Evolutionary conservation across 2,329 filamentous ascomycete species (phyloP), one percentile per base, ranked within the genome.

Genomic region (Aspergillaceae sp.): DNA sequence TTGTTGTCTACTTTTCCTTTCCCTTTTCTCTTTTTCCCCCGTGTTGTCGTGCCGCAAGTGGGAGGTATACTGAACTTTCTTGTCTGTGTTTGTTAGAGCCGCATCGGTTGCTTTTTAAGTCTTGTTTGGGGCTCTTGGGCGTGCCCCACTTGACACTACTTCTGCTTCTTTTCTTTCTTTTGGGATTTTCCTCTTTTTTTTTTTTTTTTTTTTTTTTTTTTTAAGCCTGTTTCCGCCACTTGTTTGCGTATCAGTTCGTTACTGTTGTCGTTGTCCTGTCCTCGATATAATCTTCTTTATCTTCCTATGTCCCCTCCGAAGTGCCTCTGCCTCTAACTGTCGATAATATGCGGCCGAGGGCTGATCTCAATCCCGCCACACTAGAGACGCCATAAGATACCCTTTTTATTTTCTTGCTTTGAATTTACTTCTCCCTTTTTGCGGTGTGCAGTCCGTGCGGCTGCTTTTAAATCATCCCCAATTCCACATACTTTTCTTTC

Each of bases 301-400:
- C 34, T 36, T 36, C n/a, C 10, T 19, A 11, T 36, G 34, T 11
- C n/a, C 26, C 26, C 26, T 19, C 34, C n/a, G 34, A 19, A 19
- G n/a, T 36, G 36, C 9, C 36, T 26, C 36, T 38, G 36, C 36
- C 11, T 26, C 36, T 38, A 26, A 38, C 36, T 38, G 36, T 19
- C 19, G 19, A 19, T 44, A 48, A 47, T 41, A 54, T 55, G 50
- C 51, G 48, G 48, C 48, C 35, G 34, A 44, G 43, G 48, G 47
- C 36, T 46, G 53, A 41, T 41, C 40, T 29, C 40, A 30, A 49
- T 51, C 46, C 48, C 45, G 37, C 51, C 27, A 38, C 36, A 38
- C 36, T 8, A 38, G 10, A 36, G 34, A 38, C 36, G 36, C 45
- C 48, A 55, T 51, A 51, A 46, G 41, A 49, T 40, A 45, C 46